Base-by-base conservation (phyloP, 179 eudicot species). In the Carnegiea gigantea region DNA sequence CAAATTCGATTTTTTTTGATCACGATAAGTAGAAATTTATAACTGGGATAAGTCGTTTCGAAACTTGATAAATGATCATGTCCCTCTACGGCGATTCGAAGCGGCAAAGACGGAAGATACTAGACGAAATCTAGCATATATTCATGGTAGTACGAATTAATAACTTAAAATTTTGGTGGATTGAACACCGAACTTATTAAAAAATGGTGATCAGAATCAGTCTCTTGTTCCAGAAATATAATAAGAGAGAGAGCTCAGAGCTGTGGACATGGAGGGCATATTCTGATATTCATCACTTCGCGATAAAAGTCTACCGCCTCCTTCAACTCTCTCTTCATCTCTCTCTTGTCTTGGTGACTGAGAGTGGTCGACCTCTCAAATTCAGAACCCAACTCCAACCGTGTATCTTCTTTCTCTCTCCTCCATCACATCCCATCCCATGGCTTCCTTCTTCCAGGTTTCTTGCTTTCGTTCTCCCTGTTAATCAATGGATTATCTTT, bases 371-470 rank as follows among this genome's bases (percentile, higher is more conserved):
- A 57, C 23, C 62, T 57, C 23, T 57, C 57, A 51, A 40, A 40
- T 40, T 40, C 9, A 40, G 3, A 40, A 51, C 57, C 57, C 57
- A 49, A 13, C 14, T 49, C 53, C 10, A 51, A 9, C 17, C 0
- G 57, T 51, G 14, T 11, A 10, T 54, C 60, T 54, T 62, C 30
- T 76, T 33, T 62, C 24, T 68, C 71, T 10, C 24, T 72, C n/a
- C 33, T 71, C 28, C 12, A 40, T 40, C 44, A 3, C 44, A 40
- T 38, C 30, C 36, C 9, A 57, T 33, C 36, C 76, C 54, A 86
- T 86, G 85, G 53, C 85, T n/a, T 86, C 85, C 53, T 86, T 83
- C 72, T 83, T 86, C 43, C 81, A 80, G 88, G 88, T 83, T 70
- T 30, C 26, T 75, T 44, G 71, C 71, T 70, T 68, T 30, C 30